phyloP scores from a whole-genome alignment of 225 moss, liverwort and hornwort genomes.

The Takakia lepidozioides region DNA sequence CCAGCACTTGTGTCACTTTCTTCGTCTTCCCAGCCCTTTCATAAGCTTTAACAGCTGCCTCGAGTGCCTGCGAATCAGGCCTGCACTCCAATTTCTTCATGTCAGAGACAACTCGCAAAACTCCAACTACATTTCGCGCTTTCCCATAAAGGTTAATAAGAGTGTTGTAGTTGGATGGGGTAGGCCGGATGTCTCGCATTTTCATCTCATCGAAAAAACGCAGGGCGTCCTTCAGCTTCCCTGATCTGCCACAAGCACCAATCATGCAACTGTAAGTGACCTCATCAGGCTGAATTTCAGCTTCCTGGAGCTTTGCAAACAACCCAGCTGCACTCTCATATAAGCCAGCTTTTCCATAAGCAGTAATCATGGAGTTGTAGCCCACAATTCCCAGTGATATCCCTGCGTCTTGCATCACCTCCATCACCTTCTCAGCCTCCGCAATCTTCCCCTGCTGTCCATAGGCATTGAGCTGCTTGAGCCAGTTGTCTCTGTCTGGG shows the following conservation, averaged over 20 bases:
- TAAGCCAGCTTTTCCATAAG: constrained; percentile 74
- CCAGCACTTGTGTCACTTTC: constrained; percentile 43
- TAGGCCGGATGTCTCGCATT: constrained; percentile 35
- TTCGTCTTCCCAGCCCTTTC: constrained; percentile 74
- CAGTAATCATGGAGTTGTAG: constrained; percentile 82
- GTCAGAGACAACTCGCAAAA: constrained; percentile 55
- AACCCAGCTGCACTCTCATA: constrained; percentile 56
- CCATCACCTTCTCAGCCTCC: constrained; percentile 57
- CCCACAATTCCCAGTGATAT: constrained; percentile 45
- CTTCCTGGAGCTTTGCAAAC: constrained; percentile 47
- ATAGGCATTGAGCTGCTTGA: constrained; percentile 75
- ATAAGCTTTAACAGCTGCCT: constrained; percentile 76
- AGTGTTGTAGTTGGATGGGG: constrained; percentile 62
- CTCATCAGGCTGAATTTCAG: constrained; percentile 57
- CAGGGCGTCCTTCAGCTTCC: constrained; percentile 82
- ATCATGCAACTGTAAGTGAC: constrained; percentile 80
- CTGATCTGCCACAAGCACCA: constrained; percentile 80
- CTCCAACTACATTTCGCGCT: constrained; percentile 63
- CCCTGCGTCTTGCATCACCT: constrained; percentile 47
- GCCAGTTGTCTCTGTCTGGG: constrained; percentile 73
- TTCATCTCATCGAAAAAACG: constrained; percentile 61
- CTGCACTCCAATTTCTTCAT: constrained; percentile 67
- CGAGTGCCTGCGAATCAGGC: constrained; percentile 72
- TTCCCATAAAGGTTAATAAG: constrained; percentile 83
- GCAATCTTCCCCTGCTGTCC: constrained; percentile 84